Conservation (phyloP, 1,284 basidiomycete genomes). For the Cryptococcus sp. region DNA sequence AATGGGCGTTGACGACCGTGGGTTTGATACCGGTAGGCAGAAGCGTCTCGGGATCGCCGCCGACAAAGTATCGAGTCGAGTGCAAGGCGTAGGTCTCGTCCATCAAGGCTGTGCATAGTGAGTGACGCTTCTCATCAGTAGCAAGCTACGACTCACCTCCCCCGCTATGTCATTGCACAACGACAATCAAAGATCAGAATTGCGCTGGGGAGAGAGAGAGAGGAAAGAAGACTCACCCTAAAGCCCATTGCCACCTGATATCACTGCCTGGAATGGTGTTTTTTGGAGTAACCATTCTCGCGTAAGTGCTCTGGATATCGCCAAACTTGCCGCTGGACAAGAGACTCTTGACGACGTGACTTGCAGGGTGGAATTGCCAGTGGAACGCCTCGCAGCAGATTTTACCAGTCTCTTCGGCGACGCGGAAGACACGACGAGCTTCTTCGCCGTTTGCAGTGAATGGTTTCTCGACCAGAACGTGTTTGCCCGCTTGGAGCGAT, state of each 20-base stretch:
- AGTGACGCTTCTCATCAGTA: not conserved
- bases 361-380: slow-evolving; percentile 14
- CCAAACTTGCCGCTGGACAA: slow-evolving; percentile 14
- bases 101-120: slow-evolving; percentile 4
- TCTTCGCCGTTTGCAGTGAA: slow-evolving; percentile 11
- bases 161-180: not conserved
- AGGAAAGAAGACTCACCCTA: slow-evolving; percentile 4
- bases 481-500: slow-evolving; percentile 13
- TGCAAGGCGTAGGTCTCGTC: slow-evolving; percentile 12
- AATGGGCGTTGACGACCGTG: slow-evolving; percentile 1
- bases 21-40: slow-evolving; percentile 10
- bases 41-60: slow-evolving; percentile 7
- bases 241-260: slow-evolving; percentile 11
- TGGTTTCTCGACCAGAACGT: slow-evolving; percentile 11
- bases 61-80: slow-evolving; percentile 12
- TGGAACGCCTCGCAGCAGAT: slow-evolving; percentile 7
- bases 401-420: slow-evolving; percentile 4
- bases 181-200: not conserved
- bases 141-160: slow-evolving; percentile 3
- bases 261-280: slow-evolving; percentile 11
- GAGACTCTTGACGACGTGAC: slow-evolving; percentile 12
- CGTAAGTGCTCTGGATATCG: slow-evolving; percentile 10
- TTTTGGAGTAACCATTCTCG: slow-evolving; percentile 11
- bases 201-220: not conserved
- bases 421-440: slow-evolving; percentile 8